Percentiles rank a stretch among this genome's conserved stretches.
These are phyloP conservation scores for Begonia masoniana DNA, from an alignment of 306 rosid genomes.

Conservation along the genomic window DNA sequence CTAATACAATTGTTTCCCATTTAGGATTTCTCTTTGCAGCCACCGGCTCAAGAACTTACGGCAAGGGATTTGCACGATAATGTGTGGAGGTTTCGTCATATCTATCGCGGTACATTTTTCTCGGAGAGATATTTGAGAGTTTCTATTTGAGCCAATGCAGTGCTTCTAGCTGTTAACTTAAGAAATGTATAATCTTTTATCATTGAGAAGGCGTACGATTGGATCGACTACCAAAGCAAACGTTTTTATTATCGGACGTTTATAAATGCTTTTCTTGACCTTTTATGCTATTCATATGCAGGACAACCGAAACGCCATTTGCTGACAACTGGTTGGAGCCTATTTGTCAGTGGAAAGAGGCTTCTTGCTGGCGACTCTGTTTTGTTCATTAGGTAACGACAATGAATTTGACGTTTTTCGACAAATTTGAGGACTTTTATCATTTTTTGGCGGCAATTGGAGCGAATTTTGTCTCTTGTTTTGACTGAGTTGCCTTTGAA, in stretches of 20 bases:
- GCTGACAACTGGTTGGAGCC: constrained; percentile 97
- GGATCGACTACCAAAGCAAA: too few species aligned
- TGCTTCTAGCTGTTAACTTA: neutral
- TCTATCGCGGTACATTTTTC: constrained; percentile 57
- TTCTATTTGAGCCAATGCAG: neutral
- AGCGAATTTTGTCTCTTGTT: too few species aligned
- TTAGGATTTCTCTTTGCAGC: constrained; percentile 79
- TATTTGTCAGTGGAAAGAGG: constrained; percentile 85
- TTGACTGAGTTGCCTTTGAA: too few species aligned
- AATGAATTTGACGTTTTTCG: constrained; percentile 1
- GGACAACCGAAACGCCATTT: constrained; percentile 98
- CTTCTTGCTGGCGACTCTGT: constrained; percentile 94
- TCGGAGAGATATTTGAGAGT: constrained; percentile 1
- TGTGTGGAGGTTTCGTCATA: constrained; percentile 89
- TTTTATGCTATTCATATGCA: constrained; percentile 13
- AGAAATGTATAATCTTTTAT: too few species aligned
- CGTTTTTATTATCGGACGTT: too few species aligned
- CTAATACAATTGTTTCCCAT: neutral
- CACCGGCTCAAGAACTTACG: constrained; percentile 92
- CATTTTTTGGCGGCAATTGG: too few species aligned
- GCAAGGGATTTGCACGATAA: constrained; percentile 87
- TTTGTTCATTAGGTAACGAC: constrained; percentile 65
- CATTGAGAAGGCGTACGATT: too few species aligned
- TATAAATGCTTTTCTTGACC: neutral
- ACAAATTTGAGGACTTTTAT: neutral